Conservation (phyloP, 2,329 filamentous ascomycete species). For the Penicillium decumbens region DNA sequence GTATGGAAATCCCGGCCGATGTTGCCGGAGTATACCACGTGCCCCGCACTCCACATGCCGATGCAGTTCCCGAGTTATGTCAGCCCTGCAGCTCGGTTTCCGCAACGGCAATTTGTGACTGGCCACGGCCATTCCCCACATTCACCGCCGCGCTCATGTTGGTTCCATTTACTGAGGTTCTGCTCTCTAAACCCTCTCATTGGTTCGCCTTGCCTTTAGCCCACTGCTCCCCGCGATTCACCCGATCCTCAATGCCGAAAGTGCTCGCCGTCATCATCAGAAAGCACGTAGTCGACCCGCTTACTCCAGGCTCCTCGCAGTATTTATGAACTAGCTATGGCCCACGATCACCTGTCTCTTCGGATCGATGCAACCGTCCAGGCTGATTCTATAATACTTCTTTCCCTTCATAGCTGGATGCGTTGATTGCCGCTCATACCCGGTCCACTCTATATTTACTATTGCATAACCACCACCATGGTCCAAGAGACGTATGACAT, state of each 20-base stretch:
- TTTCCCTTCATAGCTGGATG: background rate
- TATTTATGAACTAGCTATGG: slow-evolving; percentile 29
- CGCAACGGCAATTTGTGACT: slow-evolving; percentile 25
- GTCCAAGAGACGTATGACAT: slow-evolving; percentile 56
- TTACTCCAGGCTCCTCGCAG: slow-evolving; percentile 19
- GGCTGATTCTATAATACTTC: slow-evolving; percentile 2
- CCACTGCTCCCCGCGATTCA: slow-evolving; percentile 24
- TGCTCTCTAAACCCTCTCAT: slow-evolving; percentile 2
- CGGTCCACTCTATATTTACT: background rate
- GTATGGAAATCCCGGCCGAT: slow-evolving; percentile 23
- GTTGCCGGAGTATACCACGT: slow-evolving; percentile 27
- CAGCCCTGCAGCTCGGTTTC: slow-evolving; percentile 20
- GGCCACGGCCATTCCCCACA: slow-evolving; percentile 11
- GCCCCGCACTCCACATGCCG: slow-evolving; percentile 29
- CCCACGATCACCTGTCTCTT: slow-evolving; percentile 10
- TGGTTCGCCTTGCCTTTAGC: slow-evolving; percentile 8
- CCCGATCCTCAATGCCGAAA: slow-evolving; percentile 36
- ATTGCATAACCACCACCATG: slow-evolving; percentile 20
- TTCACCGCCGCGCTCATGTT: background rate
- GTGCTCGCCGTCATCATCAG: slow-evolving; percentile 25
- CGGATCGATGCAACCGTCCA: slow-evolving; percentile 6
- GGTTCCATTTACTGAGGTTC: background rate
- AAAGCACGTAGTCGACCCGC: slow-evolving; percentile 7
- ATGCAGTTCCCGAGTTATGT: slow-evolving; percentile 21
- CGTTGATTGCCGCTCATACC: background rate